A percentile compares a stretch with the other conserved stretches of the same genome.
These are phyloP conservation scores for Gynostemma pentaphyllum DNA, from an alignment of 306 rosid species.

Conservation along the genomic window DNA sequence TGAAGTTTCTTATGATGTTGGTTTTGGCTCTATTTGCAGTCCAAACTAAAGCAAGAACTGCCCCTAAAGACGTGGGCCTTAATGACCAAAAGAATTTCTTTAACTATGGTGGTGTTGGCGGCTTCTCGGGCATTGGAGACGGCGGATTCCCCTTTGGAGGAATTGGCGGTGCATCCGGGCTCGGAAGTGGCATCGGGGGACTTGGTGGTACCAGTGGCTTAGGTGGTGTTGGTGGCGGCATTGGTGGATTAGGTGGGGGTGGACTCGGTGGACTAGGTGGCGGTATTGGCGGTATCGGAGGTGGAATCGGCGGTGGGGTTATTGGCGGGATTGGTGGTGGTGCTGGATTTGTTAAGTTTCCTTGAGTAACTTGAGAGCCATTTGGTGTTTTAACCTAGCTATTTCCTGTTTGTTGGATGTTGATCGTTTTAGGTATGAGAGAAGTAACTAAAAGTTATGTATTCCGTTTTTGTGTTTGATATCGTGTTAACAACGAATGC, in stretches of 20 bases:
- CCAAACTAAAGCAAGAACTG: constrained; percentile 32
- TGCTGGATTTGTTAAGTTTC: constrained; percentile 33
- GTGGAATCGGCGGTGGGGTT: constrained; percentile 5
- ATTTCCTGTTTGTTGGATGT: no score
- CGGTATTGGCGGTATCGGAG: neutral
- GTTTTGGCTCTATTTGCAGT: constrained; percentile 34
- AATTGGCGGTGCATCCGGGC: constrained; percentile 18
- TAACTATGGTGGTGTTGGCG: constrained; percentile 44
- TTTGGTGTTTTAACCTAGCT: neutral
- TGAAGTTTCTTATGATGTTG: constrained; percentile 26
- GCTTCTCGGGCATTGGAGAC: constrained; percentile 44
- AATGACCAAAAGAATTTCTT: constrained; percentile 61
- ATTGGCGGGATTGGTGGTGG: neutral
- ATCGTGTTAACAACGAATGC: no score
- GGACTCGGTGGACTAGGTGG: constrained; percentile 7
- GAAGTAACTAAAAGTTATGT: no score
- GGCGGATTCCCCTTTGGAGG: constrained; percentile 57
- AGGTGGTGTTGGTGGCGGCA: constrained; percentile 14
- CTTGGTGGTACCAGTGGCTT: constrained; percentile 13
- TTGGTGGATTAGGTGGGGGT: constrained; percentile 4
- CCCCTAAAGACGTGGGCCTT: constrained; percentile 24
- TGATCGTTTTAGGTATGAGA: no score
- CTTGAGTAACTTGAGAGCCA: constrained; percentile 21
- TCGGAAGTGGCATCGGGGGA: constrained; percentile 10
- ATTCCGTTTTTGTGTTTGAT: no score